Evolutionary conservation across 1,139 yeast species (phyloP).

Genomic region (Torulaspora globosa): DNA sequence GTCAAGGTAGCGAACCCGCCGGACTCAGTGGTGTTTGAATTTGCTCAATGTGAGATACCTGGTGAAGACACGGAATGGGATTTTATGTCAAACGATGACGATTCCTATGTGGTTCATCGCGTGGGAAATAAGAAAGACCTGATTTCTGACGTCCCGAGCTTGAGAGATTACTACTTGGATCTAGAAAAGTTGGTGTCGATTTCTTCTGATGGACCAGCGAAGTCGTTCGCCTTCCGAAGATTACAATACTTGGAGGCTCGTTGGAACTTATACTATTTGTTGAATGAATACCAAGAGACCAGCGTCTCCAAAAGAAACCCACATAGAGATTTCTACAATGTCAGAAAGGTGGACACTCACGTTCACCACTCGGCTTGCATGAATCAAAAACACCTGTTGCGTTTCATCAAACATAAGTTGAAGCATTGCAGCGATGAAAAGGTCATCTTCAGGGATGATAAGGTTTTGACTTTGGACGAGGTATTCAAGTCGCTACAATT

Average conservation of each 20-base stretch:
- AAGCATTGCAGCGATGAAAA: slow-evolving; percentile 77
- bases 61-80: slow-evolving; percentile 48
- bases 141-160: slow-evolving; percentile 64
- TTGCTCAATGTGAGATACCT: slow-evolving; percentile 63
- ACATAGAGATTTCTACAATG: slow-evolving; percentile 96
- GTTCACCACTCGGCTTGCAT: slow-evolving; percentile 98
- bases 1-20: slow-evolving; percentile 39
- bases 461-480: slow-evolving; percentile 76
- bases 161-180: slow-evolving; percentile 80
- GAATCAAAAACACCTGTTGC: slow-evolving; percentile 94
- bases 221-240: slow-evolving; percentile 92
- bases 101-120: slow-evolving; percentile 63
- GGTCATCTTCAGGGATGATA: slow-evolving; percentile 91
- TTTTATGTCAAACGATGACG: slow-evolving; percentile 54
- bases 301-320: slow-evolving; percentile 81
- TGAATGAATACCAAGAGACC: slow-evolving; percentile 90
- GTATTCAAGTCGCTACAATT: slow-evolving; percentile 87
- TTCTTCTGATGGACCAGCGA: slow-evolving; percentile 95
- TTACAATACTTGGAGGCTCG: slow-evolving; percentile 92
- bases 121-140: slow-evolving; percentile 35
- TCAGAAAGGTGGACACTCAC: slow-evolving; percentile 97
- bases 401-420: slow-evolving; percentile 89
- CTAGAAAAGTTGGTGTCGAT: slow-evolving; percentile 64
- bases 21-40: slow-evolving; percentile 55
- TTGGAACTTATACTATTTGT: slow-evolving; percentile 84